Conservation (phyloP, 331 rosid species). For the Stylosanthes scabra region DNA sequence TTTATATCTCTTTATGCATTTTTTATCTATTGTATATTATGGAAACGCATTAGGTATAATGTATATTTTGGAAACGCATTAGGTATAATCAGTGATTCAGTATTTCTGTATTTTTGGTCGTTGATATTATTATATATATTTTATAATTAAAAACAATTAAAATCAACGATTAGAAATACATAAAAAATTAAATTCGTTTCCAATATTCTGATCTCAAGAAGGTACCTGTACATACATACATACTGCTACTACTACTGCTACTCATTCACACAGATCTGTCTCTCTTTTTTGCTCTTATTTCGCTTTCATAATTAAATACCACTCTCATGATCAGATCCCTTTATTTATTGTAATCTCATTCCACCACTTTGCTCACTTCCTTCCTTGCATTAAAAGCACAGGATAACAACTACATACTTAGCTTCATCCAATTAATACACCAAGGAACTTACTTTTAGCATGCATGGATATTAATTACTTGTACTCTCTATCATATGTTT, state of each 20-base stretch:
- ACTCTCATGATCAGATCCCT: neutral
- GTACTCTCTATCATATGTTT: too few species aligned
- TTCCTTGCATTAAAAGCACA: neutral
- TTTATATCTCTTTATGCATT: neutral
- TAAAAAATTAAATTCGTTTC: too few species aligned
- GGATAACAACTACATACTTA: neutral
- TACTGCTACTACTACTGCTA: too few species aligned
- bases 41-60: neutral
- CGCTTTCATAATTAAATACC: slow-evolving; percentile 16
- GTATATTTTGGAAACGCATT: too few species aligned
- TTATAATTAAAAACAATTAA: too few species aligned
- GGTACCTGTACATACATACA: too few species aligned
- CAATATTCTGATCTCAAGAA: too few species aligned
- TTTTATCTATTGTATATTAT: slow-evolving; percentile 17
- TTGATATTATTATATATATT: too few species aligned
- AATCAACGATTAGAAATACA: too few species aligned
- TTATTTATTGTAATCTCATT: neutral
- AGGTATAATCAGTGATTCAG: neutral
- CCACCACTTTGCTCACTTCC: neutral
- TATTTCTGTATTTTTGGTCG: too few species aligned
- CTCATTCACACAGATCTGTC: slow-evolving; percentile 10
- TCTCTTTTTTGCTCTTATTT: slow-evolving; percentile 4
- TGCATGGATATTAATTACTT: too few species aligned
- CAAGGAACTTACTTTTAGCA: neutral
- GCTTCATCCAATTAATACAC: neutral